Evolutionary conservation across 352 stramenopile species (phyloP).

Genomic region (Pythium biforme): DNA sequence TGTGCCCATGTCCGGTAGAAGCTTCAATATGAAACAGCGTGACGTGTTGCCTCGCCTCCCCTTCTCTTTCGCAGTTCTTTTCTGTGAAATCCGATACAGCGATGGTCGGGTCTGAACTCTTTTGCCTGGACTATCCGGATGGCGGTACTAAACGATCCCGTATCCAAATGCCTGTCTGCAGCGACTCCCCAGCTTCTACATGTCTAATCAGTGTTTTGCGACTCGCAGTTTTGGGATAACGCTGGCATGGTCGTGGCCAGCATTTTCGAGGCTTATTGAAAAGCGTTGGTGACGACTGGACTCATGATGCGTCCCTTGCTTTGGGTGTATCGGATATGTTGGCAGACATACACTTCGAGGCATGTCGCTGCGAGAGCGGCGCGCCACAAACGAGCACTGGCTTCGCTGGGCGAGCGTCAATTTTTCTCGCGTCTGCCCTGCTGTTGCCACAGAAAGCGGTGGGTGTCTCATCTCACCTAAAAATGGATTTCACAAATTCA

Average conservation of each 20-base stretch:
- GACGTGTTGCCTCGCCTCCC: not conserved
- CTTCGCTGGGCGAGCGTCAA: not conserved
- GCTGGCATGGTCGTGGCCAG: no score
- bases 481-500: not conserved
- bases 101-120: not conserved
- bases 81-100: not conserved
- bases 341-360: not conserved
- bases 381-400: not conserved
- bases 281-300: not conserved
- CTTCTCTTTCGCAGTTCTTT: not conserved
- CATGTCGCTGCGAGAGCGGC: not conserved
- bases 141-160: not conserved
- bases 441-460: not conserved
- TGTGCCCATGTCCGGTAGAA: not conserved
- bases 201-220: not conserved
- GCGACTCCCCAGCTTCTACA: not conserved
- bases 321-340: not conserved
- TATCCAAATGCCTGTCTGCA: not conserved
- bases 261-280: not conserved
- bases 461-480: constrained; percentile 1
- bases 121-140: not conserved
- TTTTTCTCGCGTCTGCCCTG: not conserved
- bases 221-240: not conserved
- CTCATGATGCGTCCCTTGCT: not conserved
- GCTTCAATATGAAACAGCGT: not conserved